Base-by-base conservation (phyloP, 148 eudicot species). In the Agrostemma githago region DNA sequence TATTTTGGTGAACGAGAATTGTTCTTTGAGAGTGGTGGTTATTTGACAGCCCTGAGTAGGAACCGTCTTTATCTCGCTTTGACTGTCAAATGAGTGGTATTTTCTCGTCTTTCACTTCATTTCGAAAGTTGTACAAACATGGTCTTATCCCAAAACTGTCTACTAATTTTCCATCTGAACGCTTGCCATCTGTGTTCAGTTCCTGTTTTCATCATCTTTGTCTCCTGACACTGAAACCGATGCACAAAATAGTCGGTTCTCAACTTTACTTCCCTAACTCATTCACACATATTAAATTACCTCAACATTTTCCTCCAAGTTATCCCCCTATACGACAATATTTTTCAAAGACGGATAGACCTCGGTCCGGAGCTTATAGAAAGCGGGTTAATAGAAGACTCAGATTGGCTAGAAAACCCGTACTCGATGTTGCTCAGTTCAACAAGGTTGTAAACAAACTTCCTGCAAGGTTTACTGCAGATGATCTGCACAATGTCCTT, bases 401-500 rank as follows among this genome's bases (percentile, higher is more conserved):
- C 0, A 83, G 74, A 80, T 58, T 80, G 21, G 85, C 89, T 0
- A 74, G 82, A 8, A 85, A 84, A 72, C 95, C 87, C 15, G 85
- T 87, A 42, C 85, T 93, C 5, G 66, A 94, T 72, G 86, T 82
- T 82, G 62, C 82, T 54, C 83, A 61, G 66, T 88, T 94, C 63
- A 67, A 85, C n/a, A 74, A 46, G 68, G 85, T 79, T 14, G 74
- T 84, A 26, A 80, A 93, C 7, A 78, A 82, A 43, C 96, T 94
- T 60, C 86, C 92, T 20, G 88, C 97, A 10, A 85, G 98, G 73
- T 94, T 91, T 80, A 80, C 82, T 20, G 85, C 95, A 15, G 85
- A 85, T 73, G 95, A 93, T 74, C 82, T 93, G 66, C 81, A 83
- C 46, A 48, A 81, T 73, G 82, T 82, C 67, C 83, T 93, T 57